Base-by-base conservation (phyloP, 2,329 filamentous ascomycete species). In the Pseudohalonectria lignicola region DNA sequence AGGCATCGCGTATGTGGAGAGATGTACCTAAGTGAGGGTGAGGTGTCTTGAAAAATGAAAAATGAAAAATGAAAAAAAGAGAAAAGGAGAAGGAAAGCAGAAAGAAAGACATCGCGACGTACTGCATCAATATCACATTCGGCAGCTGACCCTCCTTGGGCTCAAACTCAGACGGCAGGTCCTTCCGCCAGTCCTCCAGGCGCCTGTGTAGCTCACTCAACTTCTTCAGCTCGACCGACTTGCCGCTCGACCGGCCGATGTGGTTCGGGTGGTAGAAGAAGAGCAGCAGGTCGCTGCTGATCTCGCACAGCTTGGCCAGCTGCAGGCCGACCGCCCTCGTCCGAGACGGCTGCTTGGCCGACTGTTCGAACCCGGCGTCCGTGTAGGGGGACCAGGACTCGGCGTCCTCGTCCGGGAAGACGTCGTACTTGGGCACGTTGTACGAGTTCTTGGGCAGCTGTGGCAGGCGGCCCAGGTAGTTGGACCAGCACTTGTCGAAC, bases 401-500 rank as follows among this genome's bases (percentile, higher is more conserved):
- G 3, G 83, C 73, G 49, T 98, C 92, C 55, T 96, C 92, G 37
- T 78, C 73, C 0, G 87, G 87, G 48, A 94, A 92, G 10, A 95
- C 86, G 42, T 95, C 88, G 46, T 86, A 84, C 55, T 90, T 94
- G 19, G 86, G 82, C 1, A 87, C 85, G 25, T 82, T 94, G 49
- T 86, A 83, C 7, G 84, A 83, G 21, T 78, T 77, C 31, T 76
- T 79, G 0, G 86, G 81, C 10, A 96, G 66, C 56, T 95, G 90
- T 10, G 92, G 90, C 44, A 95, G 69, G 31, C 92, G 81, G 34
- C 92, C 90, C 19, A 96, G 74, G 50, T 96, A 96, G 56, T 95
- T 96, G 36, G 88, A 94, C 88, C 90, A 96, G 57, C 86, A 94
- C 69, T 95, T 96, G 64, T 98, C 92, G 56, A 96, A 94, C n/a